A percentile compares a stretch with the other conserved stretches of the same genome.
phyloP scores from a whole-genome alignment of 768 basidiomycete genomes.

The Kwoniella sp. region DNA sequence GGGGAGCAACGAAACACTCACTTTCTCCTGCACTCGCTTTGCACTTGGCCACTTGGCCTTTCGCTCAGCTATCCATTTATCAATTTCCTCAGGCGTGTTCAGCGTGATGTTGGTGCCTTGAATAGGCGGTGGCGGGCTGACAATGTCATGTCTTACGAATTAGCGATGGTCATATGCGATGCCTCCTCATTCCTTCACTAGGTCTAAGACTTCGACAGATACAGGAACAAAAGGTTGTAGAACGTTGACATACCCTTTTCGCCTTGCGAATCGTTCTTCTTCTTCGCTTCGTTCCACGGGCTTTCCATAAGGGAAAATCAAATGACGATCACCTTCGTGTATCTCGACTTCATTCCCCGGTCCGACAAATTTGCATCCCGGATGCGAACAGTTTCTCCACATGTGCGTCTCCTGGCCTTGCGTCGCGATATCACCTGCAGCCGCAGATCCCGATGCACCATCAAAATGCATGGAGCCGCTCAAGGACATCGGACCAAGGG shows the following conservation, averaged over 20 bases:
- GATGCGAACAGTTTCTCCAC: conserved; percentile 52
- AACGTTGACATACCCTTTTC: conserved; percentile 48
- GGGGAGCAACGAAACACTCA: conserved; percentile 26
- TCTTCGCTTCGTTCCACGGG: conserved; percentile 50
- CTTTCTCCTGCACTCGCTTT: conserved; percentile 72
- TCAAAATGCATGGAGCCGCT: no score
- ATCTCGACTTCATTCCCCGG: conserved; percentile 48
- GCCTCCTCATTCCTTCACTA: neutral
- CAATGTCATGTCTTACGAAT: neutral
- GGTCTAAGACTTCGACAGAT: no score
- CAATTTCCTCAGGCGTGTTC: conserved; percentile 78
- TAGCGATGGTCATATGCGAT: neutral
- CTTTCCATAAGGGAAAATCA: conserved; percentile 51
- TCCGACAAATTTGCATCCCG: conserved; percentile 54
- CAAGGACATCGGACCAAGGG: no score
- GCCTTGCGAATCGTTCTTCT: conserved; percentile 45
- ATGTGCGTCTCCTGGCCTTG: no score
- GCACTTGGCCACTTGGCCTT: conserved; percentile 81
- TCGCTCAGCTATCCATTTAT: conserved; percentile 84
- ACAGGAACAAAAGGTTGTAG: neutral
- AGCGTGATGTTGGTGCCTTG: conserved; percentile 73
- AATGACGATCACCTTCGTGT: conserved; percentile 57
- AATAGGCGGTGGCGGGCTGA: conserved; percentile 48
- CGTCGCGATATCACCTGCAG: no score
- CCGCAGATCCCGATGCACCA: no score